phyloP scores from a whole-genome alignment of 192 early-diverging fungal species.

The Chytriomyces confervae region DNA sequence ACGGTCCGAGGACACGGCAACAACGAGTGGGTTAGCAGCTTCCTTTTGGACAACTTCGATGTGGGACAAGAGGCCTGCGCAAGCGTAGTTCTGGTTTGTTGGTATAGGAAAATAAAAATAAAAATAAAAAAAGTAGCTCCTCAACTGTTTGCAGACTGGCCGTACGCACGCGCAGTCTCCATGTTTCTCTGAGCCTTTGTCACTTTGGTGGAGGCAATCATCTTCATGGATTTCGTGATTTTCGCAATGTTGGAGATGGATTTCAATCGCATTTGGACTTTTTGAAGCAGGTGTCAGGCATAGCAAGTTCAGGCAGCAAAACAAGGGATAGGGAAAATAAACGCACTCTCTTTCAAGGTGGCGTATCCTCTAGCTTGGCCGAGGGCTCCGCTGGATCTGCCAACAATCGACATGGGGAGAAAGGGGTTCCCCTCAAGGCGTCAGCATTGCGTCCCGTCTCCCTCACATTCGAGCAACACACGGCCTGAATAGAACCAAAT shows the following conservation, averaged over 20 bases:
- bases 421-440: too few relatives aligned
- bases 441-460: not conserved
- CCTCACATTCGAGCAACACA: not conserved
- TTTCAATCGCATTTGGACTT: constrained; percentile 92
- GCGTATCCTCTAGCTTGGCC: constrained; percentile 34
- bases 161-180: constrained; percentile 84
- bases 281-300: not conserved
- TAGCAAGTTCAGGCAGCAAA: not conserved
- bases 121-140: constrained; percentile 24
- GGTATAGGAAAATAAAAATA: not conserved
- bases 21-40: constrained; percentile 69
- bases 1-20: constrained; percentile 93
- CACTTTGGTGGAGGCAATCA: constrained; percentile 99
- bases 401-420: too few relatives aligned
- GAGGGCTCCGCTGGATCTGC: not conserved
- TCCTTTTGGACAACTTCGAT: constrained; percentile 74
- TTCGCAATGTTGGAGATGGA: constrained; percentile 98
- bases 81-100: constrained; percentile 16
- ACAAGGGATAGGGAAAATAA: not conserved
- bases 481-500: not conserved
- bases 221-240: constrained; percentile 99
- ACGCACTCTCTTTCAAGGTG: constrained; percentile 39
- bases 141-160: constrained; percentile 65
- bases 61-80: constrained; percentile 72
- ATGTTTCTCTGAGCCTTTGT: constrained; percentile 85